Base-by-base conservation (phyloP, 148 eudicot species). In the Cornus suecica region DNA sequence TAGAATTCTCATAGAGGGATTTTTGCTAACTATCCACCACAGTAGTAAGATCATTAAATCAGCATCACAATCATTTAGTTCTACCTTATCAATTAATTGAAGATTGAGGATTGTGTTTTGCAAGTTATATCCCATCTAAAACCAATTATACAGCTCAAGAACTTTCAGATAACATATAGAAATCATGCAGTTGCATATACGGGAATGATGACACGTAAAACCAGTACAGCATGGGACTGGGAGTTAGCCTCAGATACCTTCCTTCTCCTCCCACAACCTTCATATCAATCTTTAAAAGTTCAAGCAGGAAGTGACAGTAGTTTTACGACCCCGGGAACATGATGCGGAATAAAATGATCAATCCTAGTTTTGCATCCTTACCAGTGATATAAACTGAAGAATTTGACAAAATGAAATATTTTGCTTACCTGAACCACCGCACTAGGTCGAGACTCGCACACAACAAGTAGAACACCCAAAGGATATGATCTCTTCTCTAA, bases 361-460 rank as follows among this genome's bases (percentile, higher is more conserved):
- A 6, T 0, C 42, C 3, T 37, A 37, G 4, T 37, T 37, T 37
- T 10, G 22, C 51, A 67, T 15, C 6, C 24, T 26, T 62, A 63
- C 5, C 34, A 41, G 60, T 22, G 23, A 64, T 41, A 26, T 26
- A 20, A 2, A 26, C 52, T 18, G 23, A 23, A 62, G 56, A 32
- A 73, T 41, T 25, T 26, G 16, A 45, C 8, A 63, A 37, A 32
- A 74, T 62, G 24, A 74, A 31, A 34, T 64, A 42, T 3, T 23
- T 24, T 25, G 69, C 10, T 66, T 76, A 93, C 98, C 98, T 93
- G 98, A 81, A 89, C 98, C 69, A 91, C 81, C 71, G 97, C 97
- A 83, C 90, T 97, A 56, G 98, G 98, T 28, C 98, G 97, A 70
- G 97, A 91, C 87, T 94, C 98, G 63, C 91, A 93, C 52, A 91